Conservation (phyloP, 768 basidiomycete genomes). For the Trametes villosa region DNA sequence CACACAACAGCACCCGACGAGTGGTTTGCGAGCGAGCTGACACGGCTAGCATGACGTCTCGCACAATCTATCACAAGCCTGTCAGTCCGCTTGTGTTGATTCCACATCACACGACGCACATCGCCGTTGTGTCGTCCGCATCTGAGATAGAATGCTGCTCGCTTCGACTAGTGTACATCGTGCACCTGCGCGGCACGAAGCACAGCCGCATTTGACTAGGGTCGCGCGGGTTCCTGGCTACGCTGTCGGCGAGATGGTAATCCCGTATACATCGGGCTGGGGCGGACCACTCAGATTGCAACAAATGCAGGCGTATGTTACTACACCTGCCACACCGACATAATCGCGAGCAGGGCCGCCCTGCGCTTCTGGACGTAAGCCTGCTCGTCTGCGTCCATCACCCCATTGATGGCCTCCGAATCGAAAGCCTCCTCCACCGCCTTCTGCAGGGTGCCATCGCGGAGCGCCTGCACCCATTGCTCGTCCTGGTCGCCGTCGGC, state of each 20-base stretch:
- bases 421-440: conserved; percentile 27
- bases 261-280: neutral
- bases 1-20: neutral
- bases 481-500: conserved; percentile 19
- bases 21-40: neutral
- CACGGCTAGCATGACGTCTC: conserved; percentile 6
- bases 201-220: neutral
- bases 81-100: neutral
- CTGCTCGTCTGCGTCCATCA: conserved; percentile 1
- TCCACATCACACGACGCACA: neutral
- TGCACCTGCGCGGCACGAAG: too few species aligned
- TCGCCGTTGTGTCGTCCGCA: neutral
- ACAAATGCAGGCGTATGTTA: neutral
- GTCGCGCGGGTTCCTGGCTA: neutral
- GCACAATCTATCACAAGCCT: conserved; percentile 15
- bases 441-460: conserved; percentile 20
- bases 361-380: conserved; percentile 16
- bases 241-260: neutral
- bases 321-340: conserved; percentile 10
- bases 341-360: conserved; percentile 9
- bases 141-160: neutral
- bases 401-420: neutral
- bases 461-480: conserved; percentile 27
- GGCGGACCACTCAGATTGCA: neutral
- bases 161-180: too few species aligned